Evolutionary conservation across 1,139 yeast genomes (phyloP).

Genomic region (Arxiozyma slooffiae): DNA sequence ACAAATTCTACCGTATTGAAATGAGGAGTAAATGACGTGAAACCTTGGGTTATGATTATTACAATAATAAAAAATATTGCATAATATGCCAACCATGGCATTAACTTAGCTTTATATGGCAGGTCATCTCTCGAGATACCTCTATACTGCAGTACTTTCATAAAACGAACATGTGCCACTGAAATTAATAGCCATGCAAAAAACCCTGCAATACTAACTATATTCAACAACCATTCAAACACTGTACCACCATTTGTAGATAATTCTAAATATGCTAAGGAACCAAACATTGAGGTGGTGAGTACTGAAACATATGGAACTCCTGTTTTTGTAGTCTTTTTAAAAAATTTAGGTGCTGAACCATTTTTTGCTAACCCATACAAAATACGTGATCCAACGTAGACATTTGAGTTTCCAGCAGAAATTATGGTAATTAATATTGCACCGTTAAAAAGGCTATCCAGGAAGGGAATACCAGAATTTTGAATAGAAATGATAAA

Average conservation of each 20-base stretch:
- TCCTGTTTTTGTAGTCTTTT: slow-evolving; percentile 47
- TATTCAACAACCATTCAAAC: slow-evolving; percentile 74
- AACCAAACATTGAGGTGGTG: slow-evolving; percentile 51
- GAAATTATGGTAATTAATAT: slow-evolving; percentile 58
- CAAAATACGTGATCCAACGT: slow-evolving; percentile 64
- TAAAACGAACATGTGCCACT: slow-evolving; percentile 56
- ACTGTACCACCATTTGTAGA: slow-evolving; percentile 52
- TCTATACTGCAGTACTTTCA: slow-evolving; percentile 47
- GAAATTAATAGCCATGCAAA: slow-evolving; percentile 67
- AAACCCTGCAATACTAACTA: slow-evolving; percentile 67
- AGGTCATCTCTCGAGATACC: slow-evolving; percentile 53
- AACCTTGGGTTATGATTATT: slow-evolving; percentile 63
- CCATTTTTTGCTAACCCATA: slow-evolving; percentile 55
- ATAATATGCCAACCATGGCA: slow-evolving; percentile 59
- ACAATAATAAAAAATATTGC: slow-evolving; percentile 40
- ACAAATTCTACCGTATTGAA: slow-evolving; percentile 49
- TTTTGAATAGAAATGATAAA: slow-evolving; percentile 56
- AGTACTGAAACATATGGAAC: slow-evolving; percentile 56
- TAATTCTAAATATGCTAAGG: slow-evolving; percentile 58
- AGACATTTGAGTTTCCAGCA: slow-evolving; percentile 71
- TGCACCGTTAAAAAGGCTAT: slow-evolving; percentile 67
- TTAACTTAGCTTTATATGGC: slow-evolving; percentile 58
- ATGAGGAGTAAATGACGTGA: slow-evolving; percentile 34
- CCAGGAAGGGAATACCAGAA: slow-evolving; percentile 59
- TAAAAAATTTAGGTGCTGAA: slow-evolving; percentile 51